A percentile compares a stretch with the other conserved stretches of the same genome.
These are phyloP conservation scores for Mrakia gelida DNA, from an alignment of 768 basidiomycete species.

Conservation along the genomic window DNA sequence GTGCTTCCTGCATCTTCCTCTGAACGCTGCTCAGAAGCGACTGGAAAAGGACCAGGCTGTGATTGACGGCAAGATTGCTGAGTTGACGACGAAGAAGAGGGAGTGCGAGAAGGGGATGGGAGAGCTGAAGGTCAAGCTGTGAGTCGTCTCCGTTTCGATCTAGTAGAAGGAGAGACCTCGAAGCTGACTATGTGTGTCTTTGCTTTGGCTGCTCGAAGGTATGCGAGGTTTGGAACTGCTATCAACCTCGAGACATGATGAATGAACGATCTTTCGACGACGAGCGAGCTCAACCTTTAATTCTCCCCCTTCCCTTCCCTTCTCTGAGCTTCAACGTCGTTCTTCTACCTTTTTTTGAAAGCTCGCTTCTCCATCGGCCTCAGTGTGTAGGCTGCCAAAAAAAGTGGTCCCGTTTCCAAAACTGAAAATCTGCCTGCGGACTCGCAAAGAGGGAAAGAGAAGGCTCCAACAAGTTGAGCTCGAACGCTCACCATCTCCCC, in stretches of 20 bases:
- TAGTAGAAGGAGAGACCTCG: not conserved
- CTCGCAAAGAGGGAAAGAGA: too few relatives aligned
- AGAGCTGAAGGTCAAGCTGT: constrained; percentile 44
- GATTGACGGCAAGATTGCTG: constrained; percentile 39
- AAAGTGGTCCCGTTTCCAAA: too few relatives aligned
- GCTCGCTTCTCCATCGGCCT: not conserved
- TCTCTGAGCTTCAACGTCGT: too few relatives aligned
- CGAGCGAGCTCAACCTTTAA: not conserved
- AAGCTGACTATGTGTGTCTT: not conserved
- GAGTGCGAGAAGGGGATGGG: constrained; percentile 45
- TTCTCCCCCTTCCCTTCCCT: not conserved
- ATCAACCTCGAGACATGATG: constrained; percentile 74
- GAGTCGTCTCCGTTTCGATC: constrained; percentile 31
- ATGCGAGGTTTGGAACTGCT: constrained; percentile 86
- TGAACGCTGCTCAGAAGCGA: constrained; percentile 54
- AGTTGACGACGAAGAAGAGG: constrained; percentile 37
- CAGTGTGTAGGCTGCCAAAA: not conserved
- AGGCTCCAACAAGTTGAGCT: not conserved
- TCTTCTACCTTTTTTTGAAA: not conserved
- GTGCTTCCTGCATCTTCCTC: constrained; percentile 74
- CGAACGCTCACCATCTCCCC: not conserved
- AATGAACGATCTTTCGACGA: not conserved
- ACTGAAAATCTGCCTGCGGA: too few relatives aligned
- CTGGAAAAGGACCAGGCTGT: constrained; percentile 38
- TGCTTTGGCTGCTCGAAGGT: constrained; percentile 40